phyloP scores from a whole-genome alignment of 441 rosid species.

The Hypseocharis bilobata region DNA sequence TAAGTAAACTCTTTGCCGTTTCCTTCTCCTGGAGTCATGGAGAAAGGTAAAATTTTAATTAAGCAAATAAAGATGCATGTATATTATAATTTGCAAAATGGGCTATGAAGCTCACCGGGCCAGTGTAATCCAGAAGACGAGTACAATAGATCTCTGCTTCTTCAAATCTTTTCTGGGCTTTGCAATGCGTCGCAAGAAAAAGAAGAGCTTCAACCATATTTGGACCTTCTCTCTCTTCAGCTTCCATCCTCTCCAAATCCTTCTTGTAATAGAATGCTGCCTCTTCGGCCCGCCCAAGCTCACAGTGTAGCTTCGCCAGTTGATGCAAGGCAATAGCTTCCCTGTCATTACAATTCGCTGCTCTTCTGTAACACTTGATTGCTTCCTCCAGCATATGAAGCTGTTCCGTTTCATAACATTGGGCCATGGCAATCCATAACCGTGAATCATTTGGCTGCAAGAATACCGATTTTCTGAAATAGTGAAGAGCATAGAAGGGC shows the following conservation, averaged over 20 bases:
- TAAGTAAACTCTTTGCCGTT: constrained; percentile 66
- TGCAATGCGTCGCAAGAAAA: constrained; percentile 62
- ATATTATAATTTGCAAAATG: not conserved
- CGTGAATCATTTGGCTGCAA: constrained; percentile 81
- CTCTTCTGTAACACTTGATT: constrained; percentile 79
- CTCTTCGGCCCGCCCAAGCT: constrained; percentile 65
- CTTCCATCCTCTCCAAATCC: constrained; percentile 85
- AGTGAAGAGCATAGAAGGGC: constrained; percentile 82
- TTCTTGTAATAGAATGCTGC: constrained; percentile 77
- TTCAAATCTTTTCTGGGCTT: constrained; percentile 55
- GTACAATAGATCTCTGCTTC: constrained; percentile 88
- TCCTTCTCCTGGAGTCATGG: constrained; percentile 65
- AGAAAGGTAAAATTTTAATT: constrained; percentile 1
- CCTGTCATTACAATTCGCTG: constrained; percentile 62
- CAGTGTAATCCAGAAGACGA: constrained; percentile 76
- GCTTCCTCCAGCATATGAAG: constrained; percentile 86
- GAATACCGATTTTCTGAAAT: constrained; percentile 71
- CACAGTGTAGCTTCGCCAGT: constrained; percentile 63
- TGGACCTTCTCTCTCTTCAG: constrained; percentile 84
- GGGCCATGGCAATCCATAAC: constrained; percentile 90
- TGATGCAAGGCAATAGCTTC: constrained; percentile 81
- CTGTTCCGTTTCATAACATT: constrained; percentile 74
- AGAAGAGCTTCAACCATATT: constrained; percentile 78
- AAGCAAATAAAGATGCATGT: not conserved
- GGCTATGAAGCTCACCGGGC: constrained; percentile 50